These are phyloP conservation scores for Trametes punicea DNA, from an alignment of 768 basidiomycete genomes.

Conservation along the genomic window DNA sequence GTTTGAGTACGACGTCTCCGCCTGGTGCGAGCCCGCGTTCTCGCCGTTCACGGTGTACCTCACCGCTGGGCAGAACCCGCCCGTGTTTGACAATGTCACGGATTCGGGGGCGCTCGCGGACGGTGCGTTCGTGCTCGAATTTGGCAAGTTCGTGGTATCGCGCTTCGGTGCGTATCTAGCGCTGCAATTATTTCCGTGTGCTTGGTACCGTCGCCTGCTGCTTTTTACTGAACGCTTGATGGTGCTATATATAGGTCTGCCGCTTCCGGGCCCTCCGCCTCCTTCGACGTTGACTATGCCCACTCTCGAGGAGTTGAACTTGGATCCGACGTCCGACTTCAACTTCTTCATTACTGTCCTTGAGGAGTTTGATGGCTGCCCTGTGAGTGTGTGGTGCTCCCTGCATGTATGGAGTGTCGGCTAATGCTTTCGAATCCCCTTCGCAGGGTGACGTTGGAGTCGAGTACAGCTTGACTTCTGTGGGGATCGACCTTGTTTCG, in stretches of 20 bases:
- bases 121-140: constrained; percentile 15
- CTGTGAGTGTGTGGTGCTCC: constrained; percentile 14
- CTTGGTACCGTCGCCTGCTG: not conserved
- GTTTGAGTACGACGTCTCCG: constrained; percentile 15
- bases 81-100: constrained; percentile 18
- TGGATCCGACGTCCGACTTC: not conserved
- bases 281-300: constrained; percentile 19
- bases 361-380: constrained; percentile 20
- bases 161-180: constrained; percentile 19
- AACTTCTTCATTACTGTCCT: constrained; percentile 15
- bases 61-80: constrained; percentile 11
- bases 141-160: constrained; percentile 21
- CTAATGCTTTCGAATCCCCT: not conserved
- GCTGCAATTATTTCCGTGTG: not conserved
- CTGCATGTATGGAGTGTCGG: not conserved
- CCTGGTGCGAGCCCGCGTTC: constrained; percentile 21
- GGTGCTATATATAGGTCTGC: constrained; percentile 11
- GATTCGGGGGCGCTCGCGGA: constrained; percentile 14
- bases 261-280: constrained; percentile 6
- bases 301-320: not conserved
- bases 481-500: not conserved
- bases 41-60: constrained; percentile 21
- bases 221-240: not conserved
- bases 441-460: constrained; percentile 15
- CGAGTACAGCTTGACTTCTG: constrained; percentile 19